Base-by-base conservation (phyloP, 164 flowering plant species). In the Annona squamosa region DNA sequence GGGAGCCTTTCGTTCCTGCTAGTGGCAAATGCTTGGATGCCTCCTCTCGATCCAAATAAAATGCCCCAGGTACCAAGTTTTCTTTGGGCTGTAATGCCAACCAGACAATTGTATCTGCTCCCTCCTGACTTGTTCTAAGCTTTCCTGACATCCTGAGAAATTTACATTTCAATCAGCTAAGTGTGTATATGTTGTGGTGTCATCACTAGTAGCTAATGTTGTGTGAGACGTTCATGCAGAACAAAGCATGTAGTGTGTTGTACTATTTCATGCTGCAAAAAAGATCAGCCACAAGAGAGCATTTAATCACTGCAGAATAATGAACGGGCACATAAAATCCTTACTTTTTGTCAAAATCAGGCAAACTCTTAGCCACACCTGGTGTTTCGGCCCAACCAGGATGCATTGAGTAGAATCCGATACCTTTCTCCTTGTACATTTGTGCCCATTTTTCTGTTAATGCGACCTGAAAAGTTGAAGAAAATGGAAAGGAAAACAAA, bases 331-430 rank as follows among this genome's bases (percentile, higher is more conserved):
- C 48, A 62, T 41, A 0, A 26, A 26, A 48, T 52, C 17, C 87
- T 72, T 84, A 89, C 98, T 72, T n/a, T 81, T 90, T 75, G 46
- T 86, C 79, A 79, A 94, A 88, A 66, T 68, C 74, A 4, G 97
- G 97, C 77, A 92, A 76, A 76, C 92, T 89, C 72, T 79, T 88
- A 7, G 90, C 81, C 9, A 92, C 94, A n/a, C 97, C 97, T 9
- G 99, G 93, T 59, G 97, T 94, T 77, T 87, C 96, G 48, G 96
- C 92, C 97, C 99, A 92, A 67, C 97, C 99, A 9, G 99, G 99
- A 80, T 94, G 99, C 99, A 90, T 94, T 4, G 93, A 86, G 81
- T 91, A 94, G 88, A 94, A 94, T 17, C 91, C 87, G 56, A 92
- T 86, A 48, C 97, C 97, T 81, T 79, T 91, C 74, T 82, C 79